A percentile compares a stretch with the other conserved stretches of the same genome.
Conservation (phyloP, 345 rosid species). For the Lepidium aucheri region DNA sequence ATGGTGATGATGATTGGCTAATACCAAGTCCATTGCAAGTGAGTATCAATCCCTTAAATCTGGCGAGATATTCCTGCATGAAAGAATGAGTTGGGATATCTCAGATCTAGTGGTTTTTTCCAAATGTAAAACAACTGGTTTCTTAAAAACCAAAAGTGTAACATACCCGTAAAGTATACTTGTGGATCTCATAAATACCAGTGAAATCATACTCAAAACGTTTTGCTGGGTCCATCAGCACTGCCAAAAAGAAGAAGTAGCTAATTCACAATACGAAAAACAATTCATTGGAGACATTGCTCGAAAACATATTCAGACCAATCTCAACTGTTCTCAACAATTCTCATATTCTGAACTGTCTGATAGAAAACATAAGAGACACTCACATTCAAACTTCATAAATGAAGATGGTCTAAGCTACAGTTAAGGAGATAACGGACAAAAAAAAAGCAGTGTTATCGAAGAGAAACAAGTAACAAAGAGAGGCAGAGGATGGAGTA, state of each 20-base stretch:
- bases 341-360: background rate
- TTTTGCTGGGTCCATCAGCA: slow-evolving; percentile 63
- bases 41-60: slow-evolving; percentile 88
- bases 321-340: background rate
- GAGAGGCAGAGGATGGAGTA: background rate
- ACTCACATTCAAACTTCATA: background rate
- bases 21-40: slow-evolving; percentile 93
- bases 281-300: background rate
- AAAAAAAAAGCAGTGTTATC: background rate
- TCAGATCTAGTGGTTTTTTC: background rate
- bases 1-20: slow-evolving; percentile 41
- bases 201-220: slow-evolving; percentile 74
- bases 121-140: background rate
- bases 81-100: background rate
- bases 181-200: slow-evolving; percentile 71
- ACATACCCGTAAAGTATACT: slow-evolving; percentile 70
- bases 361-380: background rate
- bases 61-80: slow-evolving; percentile 70
- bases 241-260: slow-evolving; percentile 33
- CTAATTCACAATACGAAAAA: background rate
- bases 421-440: background rate
- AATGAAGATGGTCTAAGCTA: background rate
- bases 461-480: background rate
- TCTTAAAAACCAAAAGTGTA: background rate
- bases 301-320: background rate